Percentiles rank a stretch among this genome's conserved stretches.
Conservation (phyloP, 306 rosid genomes). For the Castanospermum australe region DNA sequence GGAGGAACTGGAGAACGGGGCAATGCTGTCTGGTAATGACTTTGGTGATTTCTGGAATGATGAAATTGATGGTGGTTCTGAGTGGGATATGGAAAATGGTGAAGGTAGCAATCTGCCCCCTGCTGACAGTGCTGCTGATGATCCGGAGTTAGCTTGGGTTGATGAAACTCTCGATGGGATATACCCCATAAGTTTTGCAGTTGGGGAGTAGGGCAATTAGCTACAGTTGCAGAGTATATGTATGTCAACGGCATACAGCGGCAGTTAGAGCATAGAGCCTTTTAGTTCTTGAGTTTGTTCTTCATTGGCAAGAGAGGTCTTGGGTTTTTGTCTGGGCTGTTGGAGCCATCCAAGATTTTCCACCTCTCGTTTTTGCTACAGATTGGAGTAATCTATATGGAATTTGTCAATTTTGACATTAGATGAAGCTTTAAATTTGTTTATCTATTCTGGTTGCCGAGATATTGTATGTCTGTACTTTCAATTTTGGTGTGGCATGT, state of each 20-base stretch:
- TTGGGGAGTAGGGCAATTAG: conserved; percentile 6
- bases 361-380: not conserved
- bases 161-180: conserved; percentile 30
- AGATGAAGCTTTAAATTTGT: not conserved
- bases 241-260: not conserved
- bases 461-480: not conserved
- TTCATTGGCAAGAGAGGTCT: conserved; percentile 15
- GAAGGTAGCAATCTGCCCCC: conserved; percentile 35
- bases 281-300: not conserved
- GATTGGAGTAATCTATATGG: not conserved
- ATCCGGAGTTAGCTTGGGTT: conserved; percentile 38
- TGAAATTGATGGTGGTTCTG: not conserved
- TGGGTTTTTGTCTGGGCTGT: conserved; percentile 31
- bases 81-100: not conserved
- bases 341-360: conserved; percentile 33
- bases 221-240: not conserved
- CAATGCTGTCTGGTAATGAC: not conserved
- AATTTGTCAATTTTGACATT: not conserved
- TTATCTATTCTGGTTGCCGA: not conserved
- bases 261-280: not conserved
- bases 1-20: conserved; percentile 1
- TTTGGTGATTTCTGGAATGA: not conserved
- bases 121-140: conserved; percentile 22
- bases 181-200: conserved; percentile 43
- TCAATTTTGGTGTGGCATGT: not conserved